Base-by-base conservation (phyloP, 2,329 filamentous ascomycete genomes). In the Hypoxylon sp. region DNA sequence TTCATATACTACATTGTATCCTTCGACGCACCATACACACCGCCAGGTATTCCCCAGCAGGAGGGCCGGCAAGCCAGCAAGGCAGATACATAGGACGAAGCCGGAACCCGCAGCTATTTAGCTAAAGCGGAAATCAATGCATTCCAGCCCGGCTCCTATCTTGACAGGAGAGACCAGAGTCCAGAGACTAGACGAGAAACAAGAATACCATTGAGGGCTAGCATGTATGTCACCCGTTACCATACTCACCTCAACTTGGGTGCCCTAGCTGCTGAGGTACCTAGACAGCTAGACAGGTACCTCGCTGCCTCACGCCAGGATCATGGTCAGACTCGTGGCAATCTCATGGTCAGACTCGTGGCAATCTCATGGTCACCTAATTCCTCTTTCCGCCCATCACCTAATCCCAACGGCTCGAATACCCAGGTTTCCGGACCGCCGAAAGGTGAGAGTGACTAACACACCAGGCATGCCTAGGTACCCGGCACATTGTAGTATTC, bases 271-370 rank as follows among this genome's bases (percentile, higher is more conserved):
- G n/a, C n/a, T n/a, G n/a, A n/a, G n/a, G n/a, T n/a, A n/a, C n/a
- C n/a, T n/a, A n/a, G n/a, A n/a, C n/a, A n/a, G n/a, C n/a, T n/a
- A n/a, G n/a, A n/a, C n/a, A n/a, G n/a, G n/a, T n/a, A n/a, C n/a
- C n/a, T n/a, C n/a, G n/a, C n/a, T n/a, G n/a, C n/a, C n/a, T n/a
- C n/a, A n/a, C 51, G 41, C 49, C 48, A 61, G 42, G 58, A 58
- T 61, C 61, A 41, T 38, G 51, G 41, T 49, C 49, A 52, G 49
- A 62, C 55, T 56, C 61, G 58, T 63, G 58, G 61, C 61, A 58
- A 58, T 42, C 51, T 61, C 55, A 51, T 56, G 52, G 48, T 55
- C 40, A 42, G 49, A 62, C 55, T 56, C 61, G 58, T 63, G 58
- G 61, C 61, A 58, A 58, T 42, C 51, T 61, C 55, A 51, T 56